These are phyloP conservation scores for Sclerotinia minor DNA, from an alignment of 2,329 filamentous ascomycete genomes.

Conservation along the genomic window DNA sequence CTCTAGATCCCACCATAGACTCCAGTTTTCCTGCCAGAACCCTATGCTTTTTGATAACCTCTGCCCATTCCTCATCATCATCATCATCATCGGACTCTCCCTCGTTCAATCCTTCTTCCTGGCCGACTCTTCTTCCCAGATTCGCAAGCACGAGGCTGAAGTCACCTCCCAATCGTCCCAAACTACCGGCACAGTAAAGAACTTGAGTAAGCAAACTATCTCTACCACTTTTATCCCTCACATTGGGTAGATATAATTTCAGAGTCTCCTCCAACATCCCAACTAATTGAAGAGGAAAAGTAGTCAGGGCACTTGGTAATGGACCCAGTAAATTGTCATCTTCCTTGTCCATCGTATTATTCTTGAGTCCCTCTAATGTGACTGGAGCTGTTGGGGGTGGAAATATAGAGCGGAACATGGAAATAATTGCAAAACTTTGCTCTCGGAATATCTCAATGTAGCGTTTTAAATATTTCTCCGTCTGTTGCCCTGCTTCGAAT, in stretches of 20 bases:
- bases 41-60: conserved; percentile 84
- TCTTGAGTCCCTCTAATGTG: conserved; percentile 30
- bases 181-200: conserved; percentile 86
- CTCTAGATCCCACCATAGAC: conserved; percentile 56
- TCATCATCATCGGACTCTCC: conserved; percentile 48
- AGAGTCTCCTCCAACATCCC: conserved; percentile 78
- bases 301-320: conserved; percentile 74
- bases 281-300: conserved; percentile 81
- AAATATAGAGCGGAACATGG: conserved; percentile 91
- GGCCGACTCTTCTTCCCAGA: conserved; percentile 42
- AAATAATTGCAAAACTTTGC: conserved; percentile 93
- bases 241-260: conserved; percentile 73
- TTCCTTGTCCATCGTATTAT: conserved; percentile 28
- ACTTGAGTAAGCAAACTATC: conserved; percentile 92
- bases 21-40: conserved; percentile 79
- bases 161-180: conserved; percentile 87
- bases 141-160: conserved; percentile 85
- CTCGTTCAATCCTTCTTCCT: conserved; percentile 40
- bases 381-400: conserved; percentile 47
- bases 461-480: conserved; percentile 88
- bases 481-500: conserved; percentile 81
- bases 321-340: conserved; percentile 52
- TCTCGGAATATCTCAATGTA: conserved; percentile 98
- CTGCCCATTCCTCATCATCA: conserved; percentile 71
- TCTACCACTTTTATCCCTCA: conserved; percentile 74